Base-by-base conservation (phyloP, 768 basidiomycete genomes). In the Boletus sp. region DNA sequence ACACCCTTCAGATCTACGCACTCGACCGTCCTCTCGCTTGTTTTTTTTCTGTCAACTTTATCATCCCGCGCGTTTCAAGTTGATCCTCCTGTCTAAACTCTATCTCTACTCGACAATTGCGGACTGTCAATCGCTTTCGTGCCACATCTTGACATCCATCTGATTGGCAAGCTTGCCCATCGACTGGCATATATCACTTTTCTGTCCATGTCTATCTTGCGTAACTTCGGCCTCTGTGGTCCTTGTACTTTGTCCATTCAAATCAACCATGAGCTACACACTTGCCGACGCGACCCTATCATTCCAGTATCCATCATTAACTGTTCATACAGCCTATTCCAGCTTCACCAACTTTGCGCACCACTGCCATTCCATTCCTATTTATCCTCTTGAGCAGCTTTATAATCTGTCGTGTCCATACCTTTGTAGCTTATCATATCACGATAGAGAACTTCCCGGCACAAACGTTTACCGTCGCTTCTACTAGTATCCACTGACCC, bases 251-350 rank as follows among this genome's bases (percentile, higher is more conserved):
- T 40, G 32, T 40, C 32, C 45, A 39, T 18, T 17, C 20, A 50
- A 5, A 40, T 39, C 36, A 55, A 50, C 17, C 56, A 1, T 4
- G 24, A 54, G 10, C 52, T 17, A 8, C 15, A 24, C 36, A 1
- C 33, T 52, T 55, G 59, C 59, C 59, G 59, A 60, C 17, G 7
- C 49, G 59, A 50, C 59, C 59, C 53, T 61, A n/a, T 47, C 55
- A 61, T 61, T 60, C 44, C 33, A 30, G 1, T 37, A 35, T 24
- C 28, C 3, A 32, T 44, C 2, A 33, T 55, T 11, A 15, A 18
- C 5, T 24, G 3, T 11, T 35, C 33, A 48, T 18, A n/a, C 33
- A 14, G 4, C 17, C n/a, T 46, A 28, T 47, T 49, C 18, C 15
- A 15, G 17, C 5, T 33, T 33, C 24, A n/a, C 44, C n/a, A 10